Base-by-base conservation (phyloP, 129 eudicot species). In the Tanacetum coccineum region DNA sequence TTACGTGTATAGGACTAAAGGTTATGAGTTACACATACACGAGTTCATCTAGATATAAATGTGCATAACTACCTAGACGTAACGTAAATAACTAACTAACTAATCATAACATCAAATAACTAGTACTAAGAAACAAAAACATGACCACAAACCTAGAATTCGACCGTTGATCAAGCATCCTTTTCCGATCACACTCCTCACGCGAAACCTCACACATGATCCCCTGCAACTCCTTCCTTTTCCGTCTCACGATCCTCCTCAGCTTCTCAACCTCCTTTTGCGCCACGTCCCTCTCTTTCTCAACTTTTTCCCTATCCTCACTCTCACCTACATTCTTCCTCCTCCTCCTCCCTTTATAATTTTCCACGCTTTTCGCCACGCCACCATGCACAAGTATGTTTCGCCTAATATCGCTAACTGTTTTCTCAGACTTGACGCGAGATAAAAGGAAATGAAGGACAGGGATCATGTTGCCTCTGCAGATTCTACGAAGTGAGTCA, bases 391-490 rank as follows among this genome's bases (percentile, higher is more conserved):
- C 99, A 0, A 86, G 72, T 52, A 93, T 89, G 65, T 93, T 93
- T 44, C 93, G 77, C 6, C 93, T 83, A 4, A 93, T 84, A 63
- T 69, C 80, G 42, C 81, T 85, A 7, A 86, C 96, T 7, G 95
- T 93, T 65, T 84, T 89, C 83, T 82, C 95, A 55, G 96, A 93
- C 77, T 89, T 93, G 63, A 93, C 93, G 71, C 95, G 73, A 42
- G 70, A 82, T 9, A 88, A 48, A 28, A 92, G 51, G 45, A 92
- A 92, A 36, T 72, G 70, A 87, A 87, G 88, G n/a, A 92, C 86
- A 0, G 98, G 98, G 46, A 92, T 88, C 98, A 92, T 92, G 60
- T 89, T 93, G 61, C 96, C 99, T 4, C 99, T 81, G 60, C 87
- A 89, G 72, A 93, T 74, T 74, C 83, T 81, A 6, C 93, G 89